These are phyloP conservation scores for Paecilomyces sp. DNA, from an alignment of 2,329 filamentous ascomycete genomes.

Conservation along the genomic window DNA sequence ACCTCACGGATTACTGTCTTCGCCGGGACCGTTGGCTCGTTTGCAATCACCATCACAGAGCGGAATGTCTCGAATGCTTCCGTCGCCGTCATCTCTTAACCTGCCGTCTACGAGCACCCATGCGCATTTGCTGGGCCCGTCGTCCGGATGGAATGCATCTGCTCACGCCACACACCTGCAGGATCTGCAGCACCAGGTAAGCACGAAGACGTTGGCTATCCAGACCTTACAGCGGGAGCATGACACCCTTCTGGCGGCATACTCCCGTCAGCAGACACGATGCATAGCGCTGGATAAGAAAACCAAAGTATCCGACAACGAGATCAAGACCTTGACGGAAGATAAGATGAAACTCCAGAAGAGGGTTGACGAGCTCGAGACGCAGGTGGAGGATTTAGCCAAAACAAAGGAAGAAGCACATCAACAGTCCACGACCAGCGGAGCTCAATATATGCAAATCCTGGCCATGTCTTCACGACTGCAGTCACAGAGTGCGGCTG, in stretches of 20 bases:
- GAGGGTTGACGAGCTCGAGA: constrained; percentile 42
- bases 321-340: constrained; percentile 46
- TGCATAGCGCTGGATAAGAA: constrained; percentile 47
- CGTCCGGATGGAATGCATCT: constrained; percentile 6
- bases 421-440: constrained; percentile 35
- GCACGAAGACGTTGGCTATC: constrained; percentile 45
- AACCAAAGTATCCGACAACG: constrained; percentile 42
- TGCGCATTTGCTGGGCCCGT: neutral
- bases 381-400: constrained; percentile 42
- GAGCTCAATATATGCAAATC: constrained; percentile 45
- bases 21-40: neutral
- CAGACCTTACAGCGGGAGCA: constrained; percentile 50
- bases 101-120: constrained; percentile 5
- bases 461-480: constrained; percentile 43
- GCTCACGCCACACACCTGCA: constrained; percentile 34
- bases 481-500: constrained; percentile 36
- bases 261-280: constrained; percentile 44
- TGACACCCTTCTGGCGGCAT: constrained; percentile 45
- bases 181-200: constrained; percentile 49
- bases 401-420: constrained; percentile 42
- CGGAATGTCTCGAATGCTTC: constrained; percentile 12
- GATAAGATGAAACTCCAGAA: constrained; percentile 44
- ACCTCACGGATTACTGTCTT: neutral
- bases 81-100: constrained; percentile 14
- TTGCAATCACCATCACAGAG: constrained; percentile 11